A percentile compares a stretch with the other conserved stretches of the same genome.
phyloP scores from a whole-genome alignment of 768 basidiomycete genomes.

The Trametes elegans region DNA sequence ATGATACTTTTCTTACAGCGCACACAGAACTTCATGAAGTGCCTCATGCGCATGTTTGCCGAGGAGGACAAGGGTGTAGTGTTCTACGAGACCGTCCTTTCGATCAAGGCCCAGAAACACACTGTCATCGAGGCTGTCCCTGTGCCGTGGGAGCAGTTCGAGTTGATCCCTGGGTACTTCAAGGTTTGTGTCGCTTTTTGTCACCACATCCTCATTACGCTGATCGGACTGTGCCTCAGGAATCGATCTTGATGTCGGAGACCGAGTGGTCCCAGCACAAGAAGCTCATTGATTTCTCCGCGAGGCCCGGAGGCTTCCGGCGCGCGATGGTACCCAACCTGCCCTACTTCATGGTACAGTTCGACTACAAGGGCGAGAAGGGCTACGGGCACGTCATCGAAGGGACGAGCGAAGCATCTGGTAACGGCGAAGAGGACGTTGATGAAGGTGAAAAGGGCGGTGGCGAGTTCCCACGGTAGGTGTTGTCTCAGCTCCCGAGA shows the following conservation, averaged over 20 bases:
- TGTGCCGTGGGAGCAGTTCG: slow-evolving; percentile 84
- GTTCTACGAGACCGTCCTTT: slow-evolving; percentile 93
- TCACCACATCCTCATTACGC: not conserved
- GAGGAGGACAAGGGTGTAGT: slow-evolving; percentile 91
- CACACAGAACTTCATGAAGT: slow-evolving; percentile 77
- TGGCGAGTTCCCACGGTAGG: slow-evolving; percentile 85
- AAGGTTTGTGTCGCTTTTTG: slow-evolving; percentile 49
- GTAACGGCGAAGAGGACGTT: slow-evolving; percentile 56
- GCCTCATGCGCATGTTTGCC: slow-evolving; percentile 91
- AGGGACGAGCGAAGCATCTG: slow-evolving; percentile 67
- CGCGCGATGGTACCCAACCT: slow-evolving; percentile 94
- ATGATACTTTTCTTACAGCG: not conserved
- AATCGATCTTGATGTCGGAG: slow-evolving; percentile 92
- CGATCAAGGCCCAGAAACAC: slow-evolving; percentile 84
- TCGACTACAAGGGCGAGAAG: slow-evolving; percentile 96
- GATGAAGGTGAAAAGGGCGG: slow-evolving; percentile 90
- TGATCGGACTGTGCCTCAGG: slow-evolving; percentile 42
- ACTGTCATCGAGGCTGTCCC: slow-evolving; percentile 94
- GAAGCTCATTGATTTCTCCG: slow-evolving; percentile 92
- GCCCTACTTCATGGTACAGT: slow-evolving; percentile 99
- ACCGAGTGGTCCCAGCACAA: slow-evolving; percentile 98
- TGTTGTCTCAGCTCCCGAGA: slow-evolving; percentile 7
- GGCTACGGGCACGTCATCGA: slow-evolving; percentile 99
- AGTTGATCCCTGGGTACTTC: slow-evolving; percentile 90
- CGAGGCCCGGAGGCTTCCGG: slow-evolving; percentile 89